phyloP scores from a whole-genome alignment of 352 stramenopile genomes.

The Globisporangium lucens region DNA sequence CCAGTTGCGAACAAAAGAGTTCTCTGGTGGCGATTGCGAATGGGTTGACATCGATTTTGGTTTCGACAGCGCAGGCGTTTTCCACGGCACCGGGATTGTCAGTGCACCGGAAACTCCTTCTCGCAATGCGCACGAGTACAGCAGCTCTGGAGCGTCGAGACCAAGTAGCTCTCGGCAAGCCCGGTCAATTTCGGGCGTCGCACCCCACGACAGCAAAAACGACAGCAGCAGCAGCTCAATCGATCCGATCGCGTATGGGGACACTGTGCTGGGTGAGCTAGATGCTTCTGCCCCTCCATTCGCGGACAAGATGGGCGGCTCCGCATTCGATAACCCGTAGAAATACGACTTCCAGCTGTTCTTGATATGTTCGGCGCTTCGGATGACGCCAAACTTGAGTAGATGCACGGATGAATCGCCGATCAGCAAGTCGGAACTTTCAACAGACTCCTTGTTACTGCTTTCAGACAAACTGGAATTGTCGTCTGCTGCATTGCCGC shows the following conservation, averaged over 20 bases:
- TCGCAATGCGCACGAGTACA: slow-evolving; percentile 71
- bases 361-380: slow-evolving; percentile 67
- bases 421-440: slow-evolving; percentile 52
- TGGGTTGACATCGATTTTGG: slow-evolving; percentile 1
- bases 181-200: slow-evolving; percentile 62
- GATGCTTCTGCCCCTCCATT: neutral
- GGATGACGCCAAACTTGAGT: slow-evolving; percentile 62
- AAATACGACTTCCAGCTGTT: slow-evolving; percentile 68
- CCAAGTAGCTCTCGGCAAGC: slow-evolving; percentile 54
- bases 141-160: slow-evolving; percentile 38
- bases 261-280: slow-evolving; percentile 13
- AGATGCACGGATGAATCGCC: slow-evolving; percentile 55
- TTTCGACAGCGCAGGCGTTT: slow-evolving; percentile 9
- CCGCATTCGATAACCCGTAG: slow-evolving; percentile 23
- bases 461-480: slow-evolving; percentile 22
- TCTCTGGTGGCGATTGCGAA: slow-evolving; percentile 21
- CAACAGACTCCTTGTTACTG: slow-evolving; percentile 20
- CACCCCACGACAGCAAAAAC: slow-evolving; percentile 74
- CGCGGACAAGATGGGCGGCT: slow-evolving; percentile 2
- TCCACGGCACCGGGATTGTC: slow-evolving; percentile 72
- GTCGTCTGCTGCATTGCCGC: slow-evolving; percentile 32
- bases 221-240: slow-evolving; percentile 72
- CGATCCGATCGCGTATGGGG: slow-evolving; percentile 60
- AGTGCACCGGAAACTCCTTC: slow-evolving; percentile 51
- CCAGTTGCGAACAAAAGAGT: slow-evolving; percentile 59